Evolutionary conservation across 805 yeast species (phyloP), one percentile per base, ranked within the genome.

Genomic region (Candida multigemmis): DNA sequence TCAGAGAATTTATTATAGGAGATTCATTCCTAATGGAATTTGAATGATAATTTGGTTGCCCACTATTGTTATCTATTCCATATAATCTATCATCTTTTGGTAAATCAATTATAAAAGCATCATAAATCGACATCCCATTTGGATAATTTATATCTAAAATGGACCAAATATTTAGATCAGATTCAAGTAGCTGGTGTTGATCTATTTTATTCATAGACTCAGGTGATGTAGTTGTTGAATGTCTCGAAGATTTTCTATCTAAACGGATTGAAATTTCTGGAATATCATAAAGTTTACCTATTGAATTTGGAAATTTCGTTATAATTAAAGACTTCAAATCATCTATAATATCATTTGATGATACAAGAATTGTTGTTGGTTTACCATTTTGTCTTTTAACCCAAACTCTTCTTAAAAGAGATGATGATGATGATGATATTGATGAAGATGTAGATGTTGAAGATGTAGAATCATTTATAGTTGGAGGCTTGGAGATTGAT

Each of bases 251-350:
- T 15, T 29, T 32, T 7, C 32, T 21, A 24, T 44, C 55, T 40
- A 55, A 38, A 21, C 42, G 68, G 33, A 74, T 46, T 11, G 60
- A 30, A 36, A 78, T 32, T 45, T 82, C 84, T 7, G 94, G 74
- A 6, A 93, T 76, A 55, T 85, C 85, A 43, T 65, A 68, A 24
- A 58, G 46, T 34, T 69, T 48, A 3, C 75, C 81, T 30, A 79
- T 44, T 3, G 83, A 67, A 33, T 79, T 74, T 29, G 93, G 81
- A 48, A 69, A 80, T 40, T 77, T 81, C 23, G 55, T 56, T 19
- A 76, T 50, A 1, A 87, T 65, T 33, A 73, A 65, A 7, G 65
- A 56, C 43, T 87, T 87, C 40, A 87, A 58, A 50, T 89, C 95
- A 49, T 87, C 97, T 4, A 87, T 68, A 1, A 86, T 65, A 44